Percentiles rank a stretch among this genome's conserved stretches.
Conservation (phyloP, 1,284 basidiomycete species). For the Ustilago bromivora region DNA sequence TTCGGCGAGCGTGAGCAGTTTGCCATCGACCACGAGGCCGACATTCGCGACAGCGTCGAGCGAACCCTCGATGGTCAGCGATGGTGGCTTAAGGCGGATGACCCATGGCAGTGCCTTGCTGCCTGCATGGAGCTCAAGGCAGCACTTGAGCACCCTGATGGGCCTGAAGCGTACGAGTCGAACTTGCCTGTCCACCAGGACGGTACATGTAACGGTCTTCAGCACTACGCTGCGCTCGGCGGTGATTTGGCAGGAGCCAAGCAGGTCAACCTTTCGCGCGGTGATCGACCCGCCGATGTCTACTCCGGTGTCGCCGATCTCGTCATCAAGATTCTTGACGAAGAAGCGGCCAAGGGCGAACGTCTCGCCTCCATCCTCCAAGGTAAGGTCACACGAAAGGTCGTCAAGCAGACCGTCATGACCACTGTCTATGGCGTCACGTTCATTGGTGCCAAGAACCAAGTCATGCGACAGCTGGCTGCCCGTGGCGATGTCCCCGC, state of each 20-base stretch:
- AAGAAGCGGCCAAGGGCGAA: conserved; percentile 73
- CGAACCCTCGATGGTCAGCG: conserved; percentile 70
- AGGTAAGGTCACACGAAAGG: conserved; percentile 89
- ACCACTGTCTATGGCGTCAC: conserved; percentile 99
- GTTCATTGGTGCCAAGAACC: conserved; percentile 91
- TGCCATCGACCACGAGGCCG: conserved; percentile 79
- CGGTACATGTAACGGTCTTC: conserved; percentile 97
- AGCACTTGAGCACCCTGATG: conserved; percentile 75
- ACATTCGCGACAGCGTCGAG: conserved; percentile 86
- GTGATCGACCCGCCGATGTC: conserved; percentile 91
- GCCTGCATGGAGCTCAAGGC: conserved; percentile 86
- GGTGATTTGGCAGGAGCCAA: conserved; percentile 89
- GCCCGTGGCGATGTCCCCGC: conserved; percentile 80
- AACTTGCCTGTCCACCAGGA: conserved; percentile 95
- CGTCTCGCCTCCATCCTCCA: conserved; percentile 77
- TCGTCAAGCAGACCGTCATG: conserved; percentile 99
- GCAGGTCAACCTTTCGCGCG: conserved; percentile 90
- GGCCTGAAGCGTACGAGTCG: conserved; percentile 80
- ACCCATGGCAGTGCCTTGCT: conserved; percentile 97
- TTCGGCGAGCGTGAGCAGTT: conserved; percentile 90
- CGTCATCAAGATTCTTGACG: conserved; percentile 72
- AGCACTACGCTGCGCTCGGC: conserved; percentile 97
- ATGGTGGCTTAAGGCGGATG: conserved; percentile 86
- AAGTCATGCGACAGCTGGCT: conserved; percentile 89
- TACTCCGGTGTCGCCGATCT: conserved; percentile 88